Evolutionary conservation across 2,329 filamentous ascomycete species (phyloP).

Genomic region (Colletotrichum cordylinicola): DNA sequence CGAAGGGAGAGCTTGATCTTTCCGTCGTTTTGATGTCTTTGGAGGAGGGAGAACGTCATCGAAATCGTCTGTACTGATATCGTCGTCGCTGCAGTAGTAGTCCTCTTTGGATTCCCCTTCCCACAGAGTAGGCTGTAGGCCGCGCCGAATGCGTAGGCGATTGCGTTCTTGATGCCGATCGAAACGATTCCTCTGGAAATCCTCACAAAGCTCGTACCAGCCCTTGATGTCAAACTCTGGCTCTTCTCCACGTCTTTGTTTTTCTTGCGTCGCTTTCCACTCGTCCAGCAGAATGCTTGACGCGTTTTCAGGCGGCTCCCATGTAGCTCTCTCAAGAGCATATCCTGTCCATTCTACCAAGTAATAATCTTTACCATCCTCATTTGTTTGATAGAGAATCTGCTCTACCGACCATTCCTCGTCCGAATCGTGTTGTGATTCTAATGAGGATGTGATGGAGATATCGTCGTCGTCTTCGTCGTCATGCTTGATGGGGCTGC

Average conservation of each 20-base stretch:
- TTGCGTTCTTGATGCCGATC: constrained; percentile 16
- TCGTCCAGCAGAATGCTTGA: constrained; percentile 39
- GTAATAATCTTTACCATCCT: constrained; percentile 32
- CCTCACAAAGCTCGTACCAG: constrained; percentile 27
- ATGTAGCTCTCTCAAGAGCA: constrained; percentile 42
- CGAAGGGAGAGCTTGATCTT: background rate
- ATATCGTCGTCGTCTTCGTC: constrained; percentile 34
- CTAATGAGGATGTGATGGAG: constrained; percentile 38
- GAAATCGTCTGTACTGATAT: constrained; percentile 1
- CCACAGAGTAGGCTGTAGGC: constrained; percentile 10
- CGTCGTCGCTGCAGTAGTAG: constrained; percentile 17
- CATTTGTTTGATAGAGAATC: constrained; percentile 35
- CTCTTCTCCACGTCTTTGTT: constrained; percentile 35
- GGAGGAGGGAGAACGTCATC: constrained; percentile 20
- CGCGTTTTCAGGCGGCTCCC: constrained; percentile 57
- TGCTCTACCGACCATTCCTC: constrained; percentile 56
- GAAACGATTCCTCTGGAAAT: constrained; percentile 10
- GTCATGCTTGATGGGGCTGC: constrained; percentile 5
- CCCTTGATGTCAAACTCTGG: constrained; percentile 42
- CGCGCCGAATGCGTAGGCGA: background rate
- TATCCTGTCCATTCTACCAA: constrained; percentile 44
- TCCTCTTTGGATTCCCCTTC: constrained; percentile 16
- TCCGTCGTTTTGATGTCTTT: background rate
- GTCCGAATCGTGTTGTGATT: constrained; percentile 38
- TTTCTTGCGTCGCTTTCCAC: constrained; percentile 50